Conservation (phyloP, 1,284 basidiomycete genomes). For the Golubevia sp. region DNA sequence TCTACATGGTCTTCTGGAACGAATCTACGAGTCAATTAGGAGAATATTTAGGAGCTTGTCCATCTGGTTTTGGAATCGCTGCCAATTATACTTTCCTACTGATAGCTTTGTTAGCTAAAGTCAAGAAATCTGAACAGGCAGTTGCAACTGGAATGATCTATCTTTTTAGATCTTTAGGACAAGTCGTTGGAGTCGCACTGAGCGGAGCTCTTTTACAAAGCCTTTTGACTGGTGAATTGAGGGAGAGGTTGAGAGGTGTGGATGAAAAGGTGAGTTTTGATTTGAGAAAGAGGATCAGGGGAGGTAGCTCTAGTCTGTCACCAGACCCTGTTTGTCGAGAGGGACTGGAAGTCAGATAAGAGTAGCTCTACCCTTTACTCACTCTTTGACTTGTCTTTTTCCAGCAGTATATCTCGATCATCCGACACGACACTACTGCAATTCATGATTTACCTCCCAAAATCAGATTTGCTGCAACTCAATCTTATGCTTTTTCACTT, state of each 20-base stretch:
- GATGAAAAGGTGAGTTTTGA: conserved; percentile 72
- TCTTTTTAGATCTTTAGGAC: not conserved
- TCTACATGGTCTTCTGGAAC: not conserved
- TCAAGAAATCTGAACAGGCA: not conserved
- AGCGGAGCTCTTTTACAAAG: conserved; percentile 1
- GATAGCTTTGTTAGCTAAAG: not conserved
- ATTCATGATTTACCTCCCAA: not conserved
- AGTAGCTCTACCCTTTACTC: too few relatives aligned
- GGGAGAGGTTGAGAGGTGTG: conserved; percentile 56
- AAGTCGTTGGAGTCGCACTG: not conserved
- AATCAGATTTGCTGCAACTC: not conserved
- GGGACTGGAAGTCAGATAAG: too few relatives aligned
- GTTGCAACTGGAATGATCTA: conserved; percentile 3
- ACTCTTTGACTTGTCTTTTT: not conserved
- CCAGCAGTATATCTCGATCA: not conserved
- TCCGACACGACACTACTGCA: not conserved
- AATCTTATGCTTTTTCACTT: not conserved
- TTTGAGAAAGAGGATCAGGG: not conserved
- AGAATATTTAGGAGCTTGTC: not conserved
- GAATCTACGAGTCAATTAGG: not conserved
- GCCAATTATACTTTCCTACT: not conserved
- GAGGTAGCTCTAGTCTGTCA: too few relatives aligned
- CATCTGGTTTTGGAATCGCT: not conserved
- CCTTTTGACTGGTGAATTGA: not conserved
- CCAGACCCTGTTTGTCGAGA: too few relatives aligned